phyloP scores from a whole-genome alignment of 176 grass and related monocot species.

The Rhynchospora breviuscula region DNA sequence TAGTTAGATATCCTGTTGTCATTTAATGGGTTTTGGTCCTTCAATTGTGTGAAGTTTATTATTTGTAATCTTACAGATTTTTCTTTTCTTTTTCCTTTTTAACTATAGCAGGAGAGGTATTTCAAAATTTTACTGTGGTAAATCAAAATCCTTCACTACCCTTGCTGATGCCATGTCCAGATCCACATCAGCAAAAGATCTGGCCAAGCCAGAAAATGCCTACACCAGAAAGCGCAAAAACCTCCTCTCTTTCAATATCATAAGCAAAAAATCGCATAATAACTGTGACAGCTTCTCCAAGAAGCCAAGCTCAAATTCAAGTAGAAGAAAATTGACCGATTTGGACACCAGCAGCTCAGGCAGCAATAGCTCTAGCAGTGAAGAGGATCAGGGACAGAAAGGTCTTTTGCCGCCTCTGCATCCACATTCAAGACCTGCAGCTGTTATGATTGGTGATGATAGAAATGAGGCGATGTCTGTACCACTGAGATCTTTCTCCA shows the following conservation, averaged over 20 bases:
- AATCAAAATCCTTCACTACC: constrained; percentile 58
- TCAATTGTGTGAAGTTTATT: constrained; percentile 10
- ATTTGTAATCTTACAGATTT: background rate
- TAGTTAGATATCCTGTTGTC: constrained; percentile 13
- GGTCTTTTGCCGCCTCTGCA: constrained; percentile 36
- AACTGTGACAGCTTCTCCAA: constrained; percentile 34
- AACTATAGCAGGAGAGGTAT: constrained; percentile 50
- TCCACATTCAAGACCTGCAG: constrained; percentile 34
- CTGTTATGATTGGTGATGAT: constrained; percentile 31
- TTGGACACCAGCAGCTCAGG: constrained; percentile 57
- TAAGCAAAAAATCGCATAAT: constrained; percentile 41
- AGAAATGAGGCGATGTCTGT: constrained; percentile 34
- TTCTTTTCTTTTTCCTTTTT: constrained; percentile 27
- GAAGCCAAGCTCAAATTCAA: constrained; percentile 38
- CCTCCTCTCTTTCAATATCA: constrained; percentile 63
- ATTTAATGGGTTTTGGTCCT: background rate
- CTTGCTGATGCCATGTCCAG: constrained; percentile 36
- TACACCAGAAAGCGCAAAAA: constrained; percentile 76
- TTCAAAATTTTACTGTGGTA: constrained; percentile 69
- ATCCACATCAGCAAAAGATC: constrained; percentile 35
- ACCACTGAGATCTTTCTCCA: constrained; percentile 49
- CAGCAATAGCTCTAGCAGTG: constrained; percentile 63
- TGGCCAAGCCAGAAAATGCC: constrained; percentile 53
- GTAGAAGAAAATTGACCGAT: constrained; percentile 31
- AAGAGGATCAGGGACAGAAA: constrained; percentile 37